Percentiles rank a stretch among this genome's conserved stretches.
phyloP scores from a whole-genome alignment of 2,329 filamentous ascomycete species.

The Coleophoma cylindrospora region DNA sequence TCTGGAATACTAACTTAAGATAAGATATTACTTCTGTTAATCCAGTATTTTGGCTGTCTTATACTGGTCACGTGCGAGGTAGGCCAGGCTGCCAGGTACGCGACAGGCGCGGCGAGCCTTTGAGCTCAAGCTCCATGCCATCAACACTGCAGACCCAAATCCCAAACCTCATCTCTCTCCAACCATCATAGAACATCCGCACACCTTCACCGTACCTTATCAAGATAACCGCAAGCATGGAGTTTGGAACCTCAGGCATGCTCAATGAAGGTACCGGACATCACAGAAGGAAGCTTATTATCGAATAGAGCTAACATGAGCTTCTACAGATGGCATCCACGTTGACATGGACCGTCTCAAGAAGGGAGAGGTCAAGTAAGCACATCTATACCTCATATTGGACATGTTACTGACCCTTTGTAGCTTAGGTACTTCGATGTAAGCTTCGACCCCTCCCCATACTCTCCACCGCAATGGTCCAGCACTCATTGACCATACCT shows the following conservation, averaged over 20 bases:
- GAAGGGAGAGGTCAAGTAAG: slow-evolving; percentile 98
- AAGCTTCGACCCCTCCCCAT: slow-evolving; percentile 30
- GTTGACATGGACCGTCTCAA: slow-evolving; percentile 98
- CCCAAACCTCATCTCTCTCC: neutral
- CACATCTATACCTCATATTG: slow-evolving; percentile 14
- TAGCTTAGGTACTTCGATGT: slow-evolving; percentile 97
- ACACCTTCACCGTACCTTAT: neutral
- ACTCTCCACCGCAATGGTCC: slow-evolving; percentile 9
- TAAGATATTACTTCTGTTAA: too few species aligned
- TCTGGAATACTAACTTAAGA: too few species aligned
- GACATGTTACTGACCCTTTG: slow-evolving; percentile 4
- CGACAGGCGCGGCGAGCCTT: too few species aligned
- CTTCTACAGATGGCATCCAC: slow-evolving; percentile 85
- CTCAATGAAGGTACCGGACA: slow-evolving; percentile 54
- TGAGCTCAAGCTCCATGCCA: slow-evolving; percentile 13
- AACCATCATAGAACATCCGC: neutral
- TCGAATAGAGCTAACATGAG: slow-evolving; percentile 20
- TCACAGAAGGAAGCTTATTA: slow-evolving; percentile 9
- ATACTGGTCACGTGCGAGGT: slow-evolving; percentile 2
- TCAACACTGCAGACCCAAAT: slow-evolving; percentile 6
- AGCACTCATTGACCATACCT: slow-evolving; percentile 21
- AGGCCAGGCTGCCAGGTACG: neutral
- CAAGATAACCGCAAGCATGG: slow-evolving; percentile 39
- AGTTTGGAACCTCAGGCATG: slow-evolving; percentile 57
- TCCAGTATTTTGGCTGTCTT: too few species aligned